phyloP scores from a whole-genome alignment of 768 basidiomycete species.

The Lyophyllum semitale region DNA sequence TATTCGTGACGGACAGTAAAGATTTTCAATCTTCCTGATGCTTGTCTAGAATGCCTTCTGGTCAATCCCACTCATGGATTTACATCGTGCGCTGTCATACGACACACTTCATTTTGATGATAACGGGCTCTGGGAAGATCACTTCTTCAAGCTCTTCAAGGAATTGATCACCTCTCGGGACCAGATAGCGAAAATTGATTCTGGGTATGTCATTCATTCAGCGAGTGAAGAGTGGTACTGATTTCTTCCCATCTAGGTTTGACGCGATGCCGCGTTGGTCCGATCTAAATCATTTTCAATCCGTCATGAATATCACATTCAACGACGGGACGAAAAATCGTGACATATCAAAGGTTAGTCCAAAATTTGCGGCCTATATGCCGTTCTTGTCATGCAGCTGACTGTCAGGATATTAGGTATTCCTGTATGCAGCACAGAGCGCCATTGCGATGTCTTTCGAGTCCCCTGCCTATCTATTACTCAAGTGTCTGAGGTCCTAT shows the following conservation, averaged over 20 bases:
- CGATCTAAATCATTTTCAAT: background rate
- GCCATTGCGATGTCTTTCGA: background rate
- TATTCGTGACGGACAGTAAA: no score
- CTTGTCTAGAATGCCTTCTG: conserved; percentile 29
- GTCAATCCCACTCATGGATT: conserved; percentile 24
- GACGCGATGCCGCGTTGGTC: background rate
- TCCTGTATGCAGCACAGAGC: background rate
- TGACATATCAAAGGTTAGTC: background rate
- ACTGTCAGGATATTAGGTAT: background rate
- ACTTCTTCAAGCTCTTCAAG: conserved; percentile 24
- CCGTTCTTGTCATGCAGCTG: background rate
- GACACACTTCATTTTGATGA: conserved; percentile 27
- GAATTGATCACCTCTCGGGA: background rate
- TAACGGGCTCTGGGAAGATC: conserved; percentile 25
- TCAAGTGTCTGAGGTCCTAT: conserved; percentile 23
- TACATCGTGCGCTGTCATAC: conserved; percentile 24
- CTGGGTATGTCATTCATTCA: background rate
- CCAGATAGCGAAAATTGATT: background rate
- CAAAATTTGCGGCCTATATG: background rate
- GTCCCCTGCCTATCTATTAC: conserved; percentile 17
- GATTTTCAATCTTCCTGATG: background rate
- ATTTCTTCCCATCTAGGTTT: background rate
- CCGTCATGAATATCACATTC: background rate
- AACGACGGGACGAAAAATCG: background rate
- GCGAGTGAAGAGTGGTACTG: background rate